A percentile compares a stretch with the other conserved stretches of the same genome.
Conservation (phyloP, 805 yeast genomes). For the Ogataea pini region DNA sequence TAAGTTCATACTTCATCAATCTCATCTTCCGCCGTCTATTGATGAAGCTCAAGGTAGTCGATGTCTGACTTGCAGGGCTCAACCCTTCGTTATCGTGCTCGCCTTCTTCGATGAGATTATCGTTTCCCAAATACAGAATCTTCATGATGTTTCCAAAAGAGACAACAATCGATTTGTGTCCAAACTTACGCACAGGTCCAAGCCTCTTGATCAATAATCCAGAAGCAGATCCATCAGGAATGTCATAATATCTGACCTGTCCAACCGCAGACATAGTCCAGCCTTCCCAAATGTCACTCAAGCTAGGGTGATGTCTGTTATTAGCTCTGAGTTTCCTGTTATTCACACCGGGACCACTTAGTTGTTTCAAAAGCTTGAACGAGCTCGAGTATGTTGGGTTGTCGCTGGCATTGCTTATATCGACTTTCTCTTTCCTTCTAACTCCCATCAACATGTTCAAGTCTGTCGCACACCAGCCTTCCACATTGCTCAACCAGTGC, state of each 20-base stretch:
- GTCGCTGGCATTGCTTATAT: slow-evolving; percentile 18
- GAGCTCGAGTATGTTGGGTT: slow-evolving; percentile 18
- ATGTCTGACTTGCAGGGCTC: slow-evolving; percentile 33
- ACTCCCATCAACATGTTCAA: slow-evolving; percentile 75
- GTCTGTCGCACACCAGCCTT: slow-evolving; percentile 78
- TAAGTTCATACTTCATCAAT: slow-evolving; percentile 36
- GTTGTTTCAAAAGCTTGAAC: slow-evolving; percentile 16
- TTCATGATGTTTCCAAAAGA: slow-evolving; percentile 74
- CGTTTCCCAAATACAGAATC: slow-evolving; percentile 73
- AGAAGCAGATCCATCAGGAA: slow-evolving; percentile 48
- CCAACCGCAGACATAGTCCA: slow-evolving; percentile 77
- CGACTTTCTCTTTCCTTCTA: slow-evolving; percentile 43
- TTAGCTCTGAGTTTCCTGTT: slow-evolving; percentile 9
- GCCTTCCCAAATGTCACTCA: slow-evolving; percentile 70
- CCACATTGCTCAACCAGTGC: slow-evolving; percentile 65
- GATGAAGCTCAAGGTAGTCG: slow-evolving; percentile 36
- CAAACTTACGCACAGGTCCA: slow-evolving; percentile 68
- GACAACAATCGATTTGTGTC: slow-evolving; percentile 74
- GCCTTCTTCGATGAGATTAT: slow-evolving; percentile 64
- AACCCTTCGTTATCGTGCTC: slow-evolving; percentile 45
- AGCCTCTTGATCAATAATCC: slow-evolving; percentile 55
- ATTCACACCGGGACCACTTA: slow-evolving; percentile 7
- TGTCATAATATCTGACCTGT: slow-evolving; percentile 55
- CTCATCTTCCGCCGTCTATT: slow-evolving; percentile 38
- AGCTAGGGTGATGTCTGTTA: slow-evolving; percentile 30